These are phyloP conservation scores for Inga leiocalycina DNA, from an alignment of 306 rosid genomes.

Conservation along the genomic window DNA sequence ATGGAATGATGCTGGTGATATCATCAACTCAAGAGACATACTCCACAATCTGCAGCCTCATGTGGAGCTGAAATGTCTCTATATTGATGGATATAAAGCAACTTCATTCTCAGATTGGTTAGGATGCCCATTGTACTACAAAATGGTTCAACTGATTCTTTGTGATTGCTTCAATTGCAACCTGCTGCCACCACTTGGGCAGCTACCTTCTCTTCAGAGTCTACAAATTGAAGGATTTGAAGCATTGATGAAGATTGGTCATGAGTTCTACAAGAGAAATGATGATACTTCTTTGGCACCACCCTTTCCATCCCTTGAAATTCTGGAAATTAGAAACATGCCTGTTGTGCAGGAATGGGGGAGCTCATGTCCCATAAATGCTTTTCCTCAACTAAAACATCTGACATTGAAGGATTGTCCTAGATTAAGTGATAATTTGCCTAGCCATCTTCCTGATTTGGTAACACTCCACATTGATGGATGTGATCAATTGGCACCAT, in stretches of 20 bases:
- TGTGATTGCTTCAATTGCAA: neutral
- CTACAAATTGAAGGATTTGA: neutral
- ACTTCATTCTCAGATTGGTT: too few species aligned
- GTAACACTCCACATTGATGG: neutral
- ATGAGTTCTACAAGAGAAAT: slow-evolving; percentile 3
- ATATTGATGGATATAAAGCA: too few species aligned
- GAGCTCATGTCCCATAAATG: neutral
- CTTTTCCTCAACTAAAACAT: neutral
- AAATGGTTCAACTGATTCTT: neutral
- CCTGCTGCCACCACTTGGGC: neutral
- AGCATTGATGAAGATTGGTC: neutral
- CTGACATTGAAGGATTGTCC: neutral
- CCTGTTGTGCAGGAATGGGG: neutral
- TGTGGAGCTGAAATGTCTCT: too few species aligned
- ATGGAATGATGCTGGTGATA: too few species aligned
- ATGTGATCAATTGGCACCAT: neutral
- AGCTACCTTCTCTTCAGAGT: neutral
- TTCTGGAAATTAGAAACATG: neutral
- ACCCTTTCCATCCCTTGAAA: neutral
- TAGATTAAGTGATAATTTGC: neutral
- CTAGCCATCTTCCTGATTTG: neutral
- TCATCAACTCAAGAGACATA: too few species aligned
- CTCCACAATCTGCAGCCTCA: too few species aligned
- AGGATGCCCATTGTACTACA: neutral
- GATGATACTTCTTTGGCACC: neutral